phyloP scores from a whole-genome alignment of 495 filamentous ascomycete genomes.

The Neurospora sp. region DNA sequence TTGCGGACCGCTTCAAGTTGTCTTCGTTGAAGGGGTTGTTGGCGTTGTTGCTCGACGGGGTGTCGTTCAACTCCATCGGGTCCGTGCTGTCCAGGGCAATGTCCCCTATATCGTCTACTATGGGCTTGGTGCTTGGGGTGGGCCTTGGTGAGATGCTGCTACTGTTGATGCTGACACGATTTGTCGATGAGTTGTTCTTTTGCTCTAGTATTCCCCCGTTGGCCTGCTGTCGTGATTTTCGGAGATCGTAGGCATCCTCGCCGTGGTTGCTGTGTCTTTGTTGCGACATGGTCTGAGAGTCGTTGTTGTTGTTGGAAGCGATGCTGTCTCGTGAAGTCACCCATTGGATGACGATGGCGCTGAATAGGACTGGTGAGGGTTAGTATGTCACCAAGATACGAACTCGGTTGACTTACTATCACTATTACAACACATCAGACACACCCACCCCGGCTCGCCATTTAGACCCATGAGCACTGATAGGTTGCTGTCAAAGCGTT shows the following conservation, averaged over 20 bases:
- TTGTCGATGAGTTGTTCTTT: neutral
- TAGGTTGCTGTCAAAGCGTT: slow-evolving; percentile 31
- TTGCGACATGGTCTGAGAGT: slow-evolving; percentile 10
- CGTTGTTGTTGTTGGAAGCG: neutral
- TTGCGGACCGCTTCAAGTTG: neutral
- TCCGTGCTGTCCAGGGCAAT: slow-evolving; percentile 8
- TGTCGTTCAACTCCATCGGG: neutral
- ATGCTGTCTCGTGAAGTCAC: slow-evolving; percentile 39
- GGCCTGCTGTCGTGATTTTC: neutral
- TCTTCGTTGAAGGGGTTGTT: slow-evolving; percentile 7
- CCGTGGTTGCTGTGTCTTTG: slow-evolving; percentile 1
- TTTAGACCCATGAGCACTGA: slow-evolving; percentile 38
- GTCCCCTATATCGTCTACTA: slow-evolving; percentile 13
- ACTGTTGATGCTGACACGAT: slow-evolving; percentile 4
- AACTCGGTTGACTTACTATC: slow-evolving; percentile 29
- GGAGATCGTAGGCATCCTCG: slow-evolving; percentile 10
- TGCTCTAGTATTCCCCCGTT: neutral
- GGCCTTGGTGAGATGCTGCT: slow-evolving; percentile 5
- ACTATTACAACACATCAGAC: slow-evolving; percentile 46
- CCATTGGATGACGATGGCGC: slow-evolving; percentile 43
- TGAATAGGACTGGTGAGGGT: slow-evolving; percentile 36
- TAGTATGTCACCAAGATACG: neutral
- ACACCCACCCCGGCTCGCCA: slow-evolving; percentile 47
- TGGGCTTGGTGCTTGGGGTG: slow-evolving; percentile 12
- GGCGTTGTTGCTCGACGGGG: slow-evolving; percentile 4